Evolutionary conservation across 2,329 filamentous ascomycete species (phyloP), one percentile per base, ranked within the genome.

Genomic region (Colletotrichum abscissum): DNA sequence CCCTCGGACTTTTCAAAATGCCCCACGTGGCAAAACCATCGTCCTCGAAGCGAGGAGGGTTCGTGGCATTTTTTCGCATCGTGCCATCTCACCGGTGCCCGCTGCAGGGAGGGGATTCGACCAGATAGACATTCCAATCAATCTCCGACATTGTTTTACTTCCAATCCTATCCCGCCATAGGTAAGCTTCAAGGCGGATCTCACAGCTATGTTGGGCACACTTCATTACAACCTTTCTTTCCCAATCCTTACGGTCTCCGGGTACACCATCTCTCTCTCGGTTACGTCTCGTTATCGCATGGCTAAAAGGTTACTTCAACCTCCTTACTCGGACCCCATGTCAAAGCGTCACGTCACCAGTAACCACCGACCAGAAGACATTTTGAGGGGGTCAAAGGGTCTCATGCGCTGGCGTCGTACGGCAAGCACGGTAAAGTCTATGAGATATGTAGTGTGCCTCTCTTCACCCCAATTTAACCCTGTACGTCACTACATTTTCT

Each of bases 401-500:
- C 62, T 64, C 62, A 55, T 64, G 62, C 62, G 62, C 54, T 64
- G 46, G 62, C 62, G 49, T 49, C 62, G 49, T 49, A 64, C 49
- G 55, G 33, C 62, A 64, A 49, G n/a, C n/a, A 28, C 46, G 49
- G 30, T 16, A 55, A 9, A 49, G 8, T 49, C 42, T 2, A n/a
- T 49, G 42, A 46, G 19, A n/a, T 33, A 64, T 64, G 49, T 64
- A 55, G 62, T 38, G 49, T 55, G 28, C 30, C 62, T 64, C 62
- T 54, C 62, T 64, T 38, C 52, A 22, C 38, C 57, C 24, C n/a
- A 12, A 30, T 8, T 35, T 38, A 12, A 22, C 24, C 26, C 9
- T 63, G 24, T 26, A 33, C 28, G 26, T 30, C 58, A 63, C 28
- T 24, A 22, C 35, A 26, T 26, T 26, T 26, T n/a, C 8, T 5